A percentile compares a stretch with the other conserved stretches of the same genome.
Conservation (phyloP, 371 early-diverging fungal genomes). For the Neoconidiobolus thromboides region DNA sequence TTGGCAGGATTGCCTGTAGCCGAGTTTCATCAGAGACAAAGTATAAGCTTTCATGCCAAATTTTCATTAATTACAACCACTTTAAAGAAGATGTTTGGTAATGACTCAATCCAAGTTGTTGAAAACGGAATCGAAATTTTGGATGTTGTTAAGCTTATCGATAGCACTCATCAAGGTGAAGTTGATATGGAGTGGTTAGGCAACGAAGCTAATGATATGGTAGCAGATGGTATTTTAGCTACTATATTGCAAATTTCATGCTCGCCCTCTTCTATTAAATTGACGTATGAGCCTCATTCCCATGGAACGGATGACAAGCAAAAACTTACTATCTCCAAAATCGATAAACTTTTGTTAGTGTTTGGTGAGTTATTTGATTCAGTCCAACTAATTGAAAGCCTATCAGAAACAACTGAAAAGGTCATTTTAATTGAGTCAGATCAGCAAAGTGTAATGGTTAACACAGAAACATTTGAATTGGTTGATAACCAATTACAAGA, state of each 20-base stretch:
- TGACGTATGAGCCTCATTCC: neutral
- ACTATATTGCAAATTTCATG: conserved; percentile 68
- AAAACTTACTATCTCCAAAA: too few relatives aligned
- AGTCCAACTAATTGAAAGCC: too few relatives aligned
- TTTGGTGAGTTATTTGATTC: too few relatives aligned
- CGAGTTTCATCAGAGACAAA: conserved; percentile 56
- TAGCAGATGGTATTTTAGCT: conserved; percentile 84
- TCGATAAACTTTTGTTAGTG: too few relatives aligned
- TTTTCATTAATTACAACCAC: conserved; percentile 70
- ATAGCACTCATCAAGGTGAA: neutral
- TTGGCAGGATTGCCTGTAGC: conserved; percentile 60
- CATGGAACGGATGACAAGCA: too few relatives aligned
- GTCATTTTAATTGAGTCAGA: too few relatives aligned
- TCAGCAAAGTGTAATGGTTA: too few relatives aligned
- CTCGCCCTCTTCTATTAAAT: conserved; percentile 82
- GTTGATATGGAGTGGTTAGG: conserved; percentile 82
- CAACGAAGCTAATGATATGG: conserved; percentile 81
- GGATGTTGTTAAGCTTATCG: neutral
- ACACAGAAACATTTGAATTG: too few relatives aligned
- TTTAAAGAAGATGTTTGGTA: conserved; percentile 82
- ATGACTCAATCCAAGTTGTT: conserved; percentile 13
- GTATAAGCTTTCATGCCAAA: conserved; percentile 55
- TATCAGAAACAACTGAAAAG: too few relatives aligned
- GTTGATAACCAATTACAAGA: too few relatives aligned
- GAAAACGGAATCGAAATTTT: conserved; percentile 13